Percentiles rank a stretch among this genome's conserved stretches.
Evolutionary conservation across 2,329 filamentous ascomycete species (phyloP).

Genomic region (Paecilomyces fulvus): DNA sequence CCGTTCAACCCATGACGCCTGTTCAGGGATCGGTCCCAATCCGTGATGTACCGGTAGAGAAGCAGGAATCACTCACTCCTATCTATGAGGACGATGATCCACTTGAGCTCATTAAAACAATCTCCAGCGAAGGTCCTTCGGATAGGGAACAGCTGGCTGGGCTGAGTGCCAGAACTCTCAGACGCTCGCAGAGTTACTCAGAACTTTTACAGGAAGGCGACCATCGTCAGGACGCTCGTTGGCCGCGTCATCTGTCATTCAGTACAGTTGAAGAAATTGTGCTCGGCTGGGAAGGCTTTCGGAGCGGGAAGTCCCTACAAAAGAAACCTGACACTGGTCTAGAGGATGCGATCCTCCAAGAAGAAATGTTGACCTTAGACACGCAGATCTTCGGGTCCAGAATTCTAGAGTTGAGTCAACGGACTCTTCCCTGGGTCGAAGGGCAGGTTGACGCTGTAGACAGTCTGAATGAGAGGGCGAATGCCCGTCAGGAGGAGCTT

Average conservation of each 20-base stretch:
- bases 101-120: slow-evolving; percentile 19
- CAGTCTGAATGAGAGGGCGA: slow-evolving; percentile 56
- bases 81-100: slow-evolving; percentile 17
- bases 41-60: slow-evolving; percentile 6
- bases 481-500: slow-evolving; percentile 56
- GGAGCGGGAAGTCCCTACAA: slow-evolving; percentile 17
- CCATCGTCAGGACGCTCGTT: slow-evolving; percentile 20
- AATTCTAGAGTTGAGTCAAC: slow-evolving; percentile 28
- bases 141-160: slow-evolving; percentile 20
- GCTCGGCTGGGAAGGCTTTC: slow-evolving; percentile 26
- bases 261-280: slow-evolving; percentile 40
- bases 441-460: slow-evolving; percentile 35
- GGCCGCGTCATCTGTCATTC: slow-evolving; percentile 38
- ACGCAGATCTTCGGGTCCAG: slow-evolving; percentile 25
- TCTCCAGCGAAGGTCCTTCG: slow-evolving; percentile 20
- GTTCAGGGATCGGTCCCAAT: slow-evolving; percentile 11
- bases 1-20: slow-evolving; percentile 19
- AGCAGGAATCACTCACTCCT: slow-evolving; percentile 1
- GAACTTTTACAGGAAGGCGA: slow-evolving; percentile 15
- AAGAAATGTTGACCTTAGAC: slow-evolving; percentile 31
- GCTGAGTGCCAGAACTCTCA: slow-evolving; percentile 22
- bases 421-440: slow-evolving; percentile 36
- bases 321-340: slow-evolving; percentile 28
- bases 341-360: slow-evolving; percentile 31
- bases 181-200: slow-evolving; percentile 29